Evolutionary conservation across 306 rosid genomes (phyloP), one percentile per base, ranked within the genome.

Genomic region (Carpinus fangiana): DNA sequence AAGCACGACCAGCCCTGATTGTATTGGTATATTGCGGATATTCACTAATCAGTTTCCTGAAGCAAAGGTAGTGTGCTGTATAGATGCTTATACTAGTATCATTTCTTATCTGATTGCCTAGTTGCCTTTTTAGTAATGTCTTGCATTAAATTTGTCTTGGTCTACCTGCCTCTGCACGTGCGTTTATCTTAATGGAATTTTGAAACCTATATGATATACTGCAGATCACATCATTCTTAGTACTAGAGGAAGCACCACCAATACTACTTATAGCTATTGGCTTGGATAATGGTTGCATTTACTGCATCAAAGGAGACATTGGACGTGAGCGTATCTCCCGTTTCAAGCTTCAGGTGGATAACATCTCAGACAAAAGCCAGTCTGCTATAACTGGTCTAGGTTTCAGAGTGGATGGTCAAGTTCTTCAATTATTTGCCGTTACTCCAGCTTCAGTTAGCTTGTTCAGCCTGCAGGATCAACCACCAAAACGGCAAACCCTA

Each of bases 251-350:
- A 84, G 97, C 89, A 41, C 98, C 98, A 0, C 99, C 99, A 7
- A 91, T 95, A 86, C 78, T 95, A 56, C 97, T 91, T 46, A 90
- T 95, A 20, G 96, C 98, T 78, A 87, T 95, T 82, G 99, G 99
- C 72, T 86, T 95, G 71, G 92, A 93, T 84, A 95, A 90, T 79
- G 99, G 99, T 73, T 88, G 83, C 69, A 92, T 93, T 84, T 95
- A 95, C 84, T 95, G 98, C 83, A 89, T 95, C 79, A 93, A 91
- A 86, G 99, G 99, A 75, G 98, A 93, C 81, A 92, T 95, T 87
- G 99, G 94, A 8, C 86, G 99, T 55, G 99, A 95, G 83, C 93
- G 99, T 23, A 95, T 95, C 72, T 88, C 88, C 56, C 91, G 99
- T 47, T 95, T 93, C 78, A 91, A 89, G 93, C 98, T 93, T 84